Base-by-base conservation (phyloP, 2,329 filamentous ascomycete genomes). In the Dactylellina parvicollis region DNA sequence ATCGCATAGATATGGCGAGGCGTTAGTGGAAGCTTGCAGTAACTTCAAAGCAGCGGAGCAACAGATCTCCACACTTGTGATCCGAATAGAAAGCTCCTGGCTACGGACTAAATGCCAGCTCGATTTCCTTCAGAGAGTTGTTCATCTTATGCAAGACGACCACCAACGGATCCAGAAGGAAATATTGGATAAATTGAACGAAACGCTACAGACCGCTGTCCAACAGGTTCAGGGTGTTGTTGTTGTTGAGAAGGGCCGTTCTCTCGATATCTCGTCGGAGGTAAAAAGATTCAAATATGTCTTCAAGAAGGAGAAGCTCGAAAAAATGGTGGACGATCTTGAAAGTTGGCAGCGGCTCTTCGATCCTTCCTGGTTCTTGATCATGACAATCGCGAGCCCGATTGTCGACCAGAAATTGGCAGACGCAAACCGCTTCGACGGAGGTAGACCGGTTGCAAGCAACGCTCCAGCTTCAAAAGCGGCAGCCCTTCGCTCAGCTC, bases 341-440 rank as follows among this genome's bases (percentile, higher is more conserved):
- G 77, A 79, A 28, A 71, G 50, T 20, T 82, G 80, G 80, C 78
- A 80, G 65, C 65, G 60, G 1, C 65, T 72, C 26, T 80, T 80
- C 38, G 77, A 80, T 42, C 78, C 78, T n/a, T 78, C 79, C 0
- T 81, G 79, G 79, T 80, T 77, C 44, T 59, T 81, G 14, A 77
- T 81, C 14, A 76, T 78, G 36, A 75, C 57, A n/a, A 70, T 79
- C 9, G 67, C 75, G 10, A 75, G 61, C 49, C 74, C 75, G 1
- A 22, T 36, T 1, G 74, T 80, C n/a, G 79, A 81, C 40, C 46
- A 76, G 47, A 32, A 76, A 28, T 62, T 79, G 52, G 75, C 59
- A 14, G 26, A 47, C 16, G 47, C 54, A 42, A 49, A 50, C 18
- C 38, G 50, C 18, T 65, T 18, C 46, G 54, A 52, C 72, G 62